Evolutionary conservation across 2,329 filamentous ascomycete species (phyloP).

Genomic region (Corinectria fuckeliana): DNA sequence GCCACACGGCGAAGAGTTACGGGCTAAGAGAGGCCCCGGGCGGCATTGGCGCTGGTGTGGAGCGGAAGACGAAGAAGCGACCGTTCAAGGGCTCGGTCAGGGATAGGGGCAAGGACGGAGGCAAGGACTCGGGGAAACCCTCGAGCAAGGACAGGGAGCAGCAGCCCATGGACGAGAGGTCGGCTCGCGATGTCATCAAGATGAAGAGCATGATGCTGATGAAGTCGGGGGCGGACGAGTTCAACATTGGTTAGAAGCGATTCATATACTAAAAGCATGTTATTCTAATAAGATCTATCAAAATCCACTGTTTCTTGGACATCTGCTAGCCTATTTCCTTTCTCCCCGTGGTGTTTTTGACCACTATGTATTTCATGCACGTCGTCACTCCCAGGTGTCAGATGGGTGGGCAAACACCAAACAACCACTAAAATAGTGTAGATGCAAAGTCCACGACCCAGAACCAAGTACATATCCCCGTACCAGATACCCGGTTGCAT

Average conservation of each 20-base stretch:
- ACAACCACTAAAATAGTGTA: neutral
- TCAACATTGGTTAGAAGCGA: constrained; percentile 66
- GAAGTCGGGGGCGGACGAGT: constrained; percentile 69
- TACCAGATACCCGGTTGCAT: neutral
- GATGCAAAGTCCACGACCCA: too few relatives aligned
- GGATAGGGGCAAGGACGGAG: constrained; percentile 48
- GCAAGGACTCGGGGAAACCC: constrained; percentile 32
- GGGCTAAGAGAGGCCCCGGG: constrained; percentile 87
- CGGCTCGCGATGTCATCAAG: constrained; percentile 55
- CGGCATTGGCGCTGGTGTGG: constrained; percentile 71
- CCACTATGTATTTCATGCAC: neutral
- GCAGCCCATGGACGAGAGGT: constrained; percentile 43
- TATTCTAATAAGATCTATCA: neutral
- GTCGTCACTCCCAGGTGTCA: neutral
- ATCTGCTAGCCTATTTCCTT: neutral
- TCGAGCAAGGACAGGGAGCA: constrained; percentile 43
- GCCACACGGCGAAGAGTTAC: constrained; percentile 93
- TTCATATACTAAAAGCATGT: neutral
- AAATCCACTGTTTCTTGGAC: neutral
- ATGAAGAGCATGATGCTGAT: constrained; percentile 70
- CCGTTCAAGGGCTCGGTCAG: constrained; percentile 41
- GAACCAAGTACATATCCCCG: constrained; percentile 3
- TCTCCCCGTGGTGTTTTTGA: neutral
- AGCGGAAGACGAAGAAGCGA: constrained; percentile 53
- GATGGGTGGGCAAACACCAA: neutral